Base-by-base conservation (phyloP, 345 rosid genomes). In the Combretum micranthum region DNA sequence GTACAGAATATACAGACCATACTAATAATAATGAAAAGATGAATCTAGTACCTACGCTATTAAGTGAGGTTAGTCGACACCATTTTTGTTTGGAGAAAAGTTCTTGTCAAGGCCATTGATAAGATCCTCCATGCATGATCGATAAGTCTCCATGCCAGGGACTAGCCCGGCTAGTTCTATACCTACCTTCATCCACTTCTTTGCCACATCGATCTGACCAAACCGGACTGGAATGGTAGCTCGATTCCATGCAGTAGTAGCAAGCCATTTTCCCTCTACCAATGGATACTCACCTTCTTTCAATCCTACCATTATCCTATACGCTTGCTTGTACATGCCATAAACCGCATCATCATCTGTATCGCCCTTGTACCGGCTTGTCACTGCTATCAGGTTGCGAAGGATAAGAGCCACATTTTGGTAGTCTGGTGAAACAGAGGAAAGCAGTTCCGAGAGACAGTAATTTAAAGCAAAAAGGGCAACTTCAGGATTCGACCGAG, bases 201-300 rank as follows among this genome's bases (percentile, higher is more conserved):
- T 87, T 32, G 90, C 97, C 1, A 49, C 71, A 57, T 86, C 89
- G 57, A 77, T 57, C 65, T 69, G 81, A 55, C 94, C 94, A 17
- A 87, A 61, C 73, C 78, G 80, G 66, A 87, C 75, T 0, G 99
- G 94, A 47, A 89, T 48, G 14, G 89, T 78, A 44, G 96, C 96
- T 47, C 97, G 74, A 62, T 93, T 93, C 99, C 97, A 93, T 0
- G 99, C 96, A 16, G 96, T 82, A 78, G 75, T 87, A n/a, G 82
- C 94, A 2, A 85, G 91, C 99, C 99, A 93, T 80, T 87, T 93
- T 4, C 90, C 96, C 75, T 89, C 97, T 54, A 87, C 97, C 10
- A 53, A 66, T 0, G 97, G 97, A 69, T 82, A 93, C 71, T 93
- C 94, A 2, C 91, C 94, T 63, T 79, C 94, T 67, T 79, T 80